A percentile compares a stretch with the other conserved stretches of the same genome.
These are phyloP conservation scores for Primulina eburnea DNA, from an alignment of 257 asterid genomes.

Conservation along the genomic window DNA sequence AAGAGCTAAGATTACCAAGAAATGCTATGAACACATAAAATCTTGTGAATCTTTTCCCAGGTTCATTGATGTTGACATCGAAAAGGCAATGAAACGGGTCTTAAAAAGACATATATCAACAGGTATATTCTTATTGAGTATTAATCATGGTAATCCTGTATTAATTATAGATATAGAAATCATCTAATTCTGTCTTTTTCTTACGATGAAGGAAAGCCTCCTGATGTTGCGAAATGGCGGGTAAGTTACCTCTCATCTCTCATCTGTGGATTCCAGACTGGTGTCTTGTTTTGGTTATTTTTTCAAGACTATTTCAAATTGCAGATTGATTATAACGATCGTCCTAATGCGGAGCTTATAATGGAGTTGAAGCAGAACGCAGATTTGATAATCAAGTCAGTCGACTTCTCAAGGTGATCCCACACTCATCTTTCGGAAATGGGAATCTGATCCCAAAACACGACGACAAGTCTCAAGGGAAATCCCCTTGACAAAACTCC, in stretches of 20 bases:
- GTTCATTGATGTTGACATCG: slow-evolving; percentile 80
- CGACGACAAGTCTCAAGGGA: neutral
- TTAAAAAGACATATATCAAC: slow-evolving; percentile 77
- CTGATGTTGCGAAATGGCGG: slow-evolving; percentile 89
- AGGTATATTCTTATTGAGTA: slow-evolving; percentile 40
- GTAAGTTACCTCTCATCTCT: slow-evolving; percentile 33
- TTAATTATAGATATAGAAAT: neutral
- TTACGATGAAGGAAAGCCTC: slow-evolving; percentile 58
- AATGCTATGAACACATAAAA: neutral
- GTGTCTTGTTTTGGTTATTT: slow-evolving; percentile 5
- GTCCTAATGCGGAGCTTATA: slow-evolving; percentile 87
- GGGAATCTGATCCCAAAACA: neutral
- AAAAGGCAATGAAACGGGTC: slow-evolving; percentile 85
- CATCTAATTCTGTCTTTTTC: slow-evolving; percentile 24
- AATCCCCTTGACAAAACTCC: neutral
- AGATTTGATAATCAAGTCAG: slow-evolving; percentile 73
- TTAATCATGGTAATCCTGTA: slow-evolving; percentile 6
- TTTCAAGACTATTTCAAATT: slow-evolving; percentile 22
- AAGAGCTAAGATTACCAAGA: neutral
- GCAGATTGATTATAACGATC: slow-evolving; percentile 83
- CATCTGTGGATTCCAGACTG: slow-evolving; percentile 12
- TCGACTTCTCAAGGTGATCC: slow-evolving; percentile 46
- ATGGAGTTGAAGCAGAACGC: slow-evolving; percentile 68
- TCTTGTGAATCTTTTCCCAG: slow-evolving; percentile 33
- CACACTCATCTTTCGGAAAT: neutral